A percentile compares a stretch with the other conserved stretches of the same genome.
phyloP scores from a whole-genome alignment of 306 rosid species.

The Cicer chorassanicum region DNA sequence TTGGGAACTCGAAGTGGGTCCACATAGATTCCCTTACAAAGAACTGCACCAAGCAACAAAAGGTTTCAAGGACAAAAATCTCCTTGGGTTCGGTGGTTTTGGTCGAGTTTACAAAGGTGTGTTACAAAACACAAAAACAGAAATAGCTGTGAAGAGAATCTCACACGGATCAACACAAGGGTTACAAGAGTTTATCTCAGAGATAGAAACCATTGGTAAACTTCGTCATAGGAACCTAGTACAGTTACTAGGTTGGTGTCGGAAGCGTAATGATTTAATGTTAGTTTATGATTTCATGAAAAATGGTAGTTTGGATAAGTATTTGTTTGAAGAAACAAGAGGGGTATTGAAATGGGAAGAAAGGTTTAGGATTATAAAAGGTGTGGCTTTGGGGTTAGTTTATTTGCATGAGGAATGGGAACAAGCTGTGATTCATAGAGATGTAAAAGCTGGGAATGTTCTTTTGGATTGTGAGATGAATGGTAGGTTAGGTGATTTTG shows the following conservation, averaged over 20 bases:
- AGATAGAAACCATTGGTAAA: constrained; percentile 61
- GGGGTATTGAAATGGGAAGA: constrained; percentile 55
- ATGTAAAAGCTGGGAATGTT: constrained; percentile 69
- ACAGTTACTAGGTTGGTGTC: constrained; percentile 69
- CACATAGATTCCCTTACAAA: constrained; percentile 63
- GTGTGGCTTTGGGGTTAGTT: constrained; percentile 62
- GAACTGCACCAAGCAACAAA: constrained; percentile 63
- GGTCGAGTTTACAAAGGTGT: constrained; percentile 67
- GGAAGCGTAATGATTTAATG: constrained; percentile 51
- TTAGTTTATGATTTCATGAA: constrained; percentile 66
- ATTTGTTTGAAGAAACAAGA: constrained; percentile 50
- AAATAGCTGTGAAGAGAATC: constrained; percentile 62
- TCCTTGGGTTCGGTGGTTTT: constrained; percentile 68
- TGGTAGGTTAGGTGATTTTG: constrained; percentile 63
- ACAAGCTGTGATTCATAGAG: constrained; percentile 70
- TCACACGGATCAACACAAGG: constrained; percentile 68
- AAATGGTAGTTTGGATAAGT: constrained; percentile 68
- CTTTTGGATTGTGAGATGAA: constrained; percentile 63
- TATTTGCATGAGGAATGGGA: constrained; percentile 74
- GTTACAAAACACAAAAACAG: constrained; percentile 45
- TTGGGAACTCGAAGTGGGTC: constrained; percentile 72
- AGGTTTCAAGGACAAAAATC: constrained; percentile 56
- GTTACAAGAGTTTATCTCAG: constrained; percentile 57
- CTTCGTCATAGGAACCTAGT: constrained; percentile 70
- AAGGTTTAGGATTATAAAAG: constrained; percentile 62